Evolutionary conservation across 345 rosid genomes (phyloP).

Genomic region (Eucalyptus lansdowneana): DNA sequence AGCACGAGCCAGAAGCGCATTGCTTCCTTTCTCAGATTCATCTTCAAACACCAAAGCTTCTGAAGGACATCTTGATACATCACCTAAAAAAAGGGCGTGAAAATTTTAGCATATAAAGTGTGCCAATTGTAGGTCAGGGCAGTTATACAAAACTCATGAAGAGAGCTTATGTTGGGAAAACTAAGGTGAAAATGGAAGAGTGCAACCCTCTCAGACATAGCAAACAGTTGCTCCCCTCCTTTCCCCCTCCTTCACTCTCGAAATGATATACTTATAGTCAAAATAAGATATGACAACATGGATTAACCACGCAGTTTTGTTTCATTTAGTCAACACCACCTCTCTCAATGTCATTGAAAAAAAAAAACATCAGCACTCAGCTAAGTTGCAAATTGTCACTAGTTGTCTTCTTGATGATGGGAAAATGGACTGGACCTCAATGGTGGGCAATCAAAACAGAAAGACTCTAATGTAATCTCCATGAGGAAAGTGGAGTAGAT

Average conservation of each 20-base stretch:
- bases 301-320: background rate
- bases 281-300: background rate
- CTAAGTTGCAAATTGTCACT: background rate
- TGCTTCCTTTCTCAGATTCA: constrained; percentile 89
- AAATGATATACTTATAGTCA: background rate
- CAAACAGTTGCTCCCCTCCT: background rate
- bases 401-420: background rate
- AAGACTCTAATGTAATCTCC: background rate
- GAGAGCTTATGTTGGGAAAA: background rate
- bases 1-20: constrained; percentile 94
- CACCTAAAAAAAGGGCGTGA: constrained; percentile 35
- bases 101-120: background rate
- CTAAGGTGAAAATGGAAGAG: background rate
- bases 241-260: background rate
- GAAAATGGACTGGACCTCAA: background rate
- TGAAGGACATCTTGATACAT: constrained; percentile 51
- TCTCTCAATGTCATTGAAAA: background rate
- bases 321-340: background rate
- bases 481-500: background rate
- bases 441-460: background rate
- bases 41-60: constrained; percentile 78
- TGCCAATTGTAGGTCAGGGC: background rate
- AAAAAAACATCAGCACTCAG: background rate
- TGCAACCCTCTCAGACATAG: background rate
- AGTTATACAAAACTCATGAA: background rate